Conservation (phyloP, 108 stramenopile species). For the Nitzschia putrida region DNA sequence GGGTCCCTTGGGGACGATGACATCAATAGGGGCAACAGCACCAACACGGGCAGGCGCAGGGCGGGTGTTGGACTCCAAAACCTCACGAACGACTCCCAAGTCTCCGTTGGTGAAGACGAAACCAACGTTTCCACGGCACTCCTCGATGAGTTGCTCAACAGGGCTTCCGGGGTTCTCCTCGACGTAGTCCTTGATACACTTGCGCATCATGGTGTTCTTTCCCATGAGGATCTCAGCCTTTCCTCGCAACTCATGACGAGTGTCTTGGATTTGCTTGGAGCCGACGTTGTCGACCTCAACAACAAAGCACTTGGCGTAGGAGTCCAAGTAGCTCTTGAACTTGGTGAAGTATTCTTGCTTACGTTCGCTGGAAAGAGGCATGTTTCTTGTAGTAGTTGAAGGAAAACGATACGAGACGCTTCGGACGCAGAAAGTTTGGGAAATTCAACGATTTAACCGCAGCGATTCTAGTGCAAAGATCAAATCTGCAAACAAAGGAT, state of each 20-base stretch:
- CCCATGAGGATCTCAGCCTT: constrained; percentile 96
- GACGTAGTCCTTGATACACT: constrained; percentile 88
- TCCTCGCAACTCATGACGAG: constrained; percentile 91
- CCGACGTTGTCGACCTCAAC: constrained; percentile 98
- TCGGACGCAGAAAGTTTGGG: constrained; percentile 46
- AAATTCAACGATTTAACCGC: constrained; percentile 63
- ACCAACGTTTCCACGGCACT: constrained; percentile 95
- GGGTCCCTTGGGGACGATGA: constrained; percentile 95
- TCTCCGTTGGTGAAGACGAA: constrained; percentile 99
- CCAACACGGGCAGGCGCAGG: constrained; percentile 98
- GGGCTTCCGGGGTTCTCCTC: constrained; percentile 94
- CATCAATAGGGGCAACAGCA: constrained; percentile 88
- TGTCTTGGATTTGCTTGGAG: constrained; percentile 95
- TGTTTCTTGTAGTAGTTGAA: constrained; percentile 36
- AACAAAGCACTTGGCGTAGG: constrained; percentile 89
- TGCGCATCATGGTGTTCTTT: constrained; percentile 99
- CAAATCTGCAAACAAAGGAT: constrained; percentile 10
- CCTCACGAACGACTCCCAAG: constrained; percentile 81
- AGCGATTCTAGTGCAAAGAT: constrained; percentile 14
- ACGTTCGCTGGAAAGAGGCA: constrained; percentile 88
- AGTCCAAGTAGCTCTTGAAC: constrained; percentile 71
- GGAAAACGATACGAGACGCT: constrained; percentile 19
- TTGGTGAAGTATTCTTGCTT: constrained; percentile 84
- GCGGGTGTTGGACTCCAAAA: constrained; percentile 85
- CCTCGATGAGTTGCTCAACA: constrained; percentile 64